Percentiles rank a stretch among this genome's conserved stretches.
These are phyloP conservation scores for Glycine latifolia DNA, from an alignment of 306 rosid species.

Conservation along the genomic window DNA sequence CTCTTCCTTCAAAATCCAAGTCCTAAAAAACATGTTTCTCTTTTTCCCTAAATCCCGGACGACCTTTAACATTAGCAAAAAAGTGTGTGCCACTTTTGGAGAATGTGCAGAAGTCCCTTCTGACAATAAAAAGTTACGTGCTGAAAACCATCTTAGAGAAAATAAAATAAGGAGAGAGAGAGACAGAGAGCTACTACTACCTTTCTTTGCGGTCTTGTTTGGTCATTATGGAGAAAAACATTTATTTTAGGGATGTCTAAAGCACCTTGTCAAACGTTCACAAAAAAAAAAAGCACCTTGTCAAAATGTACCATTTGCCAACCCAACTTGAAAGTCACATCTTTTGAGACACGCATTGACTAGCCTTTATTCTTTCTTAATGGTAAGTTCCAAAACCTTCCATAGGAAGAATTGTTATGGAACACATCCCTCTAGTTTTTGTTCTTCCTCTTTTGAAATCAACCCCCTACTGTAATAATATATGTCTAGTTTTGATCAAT, in stretches of 20 bases:
- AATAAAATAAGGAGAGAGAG: conserved; percentile 17
- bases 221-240: conserved; percentile 41
- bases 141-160: conserved; percentile 31
- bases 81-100: conserved; percentile 68
- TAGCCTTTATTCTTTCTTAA: conserved; percentile 56
- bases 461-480: background rate
- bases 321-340: conserved; percentile 49
- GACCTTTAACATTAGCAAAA: conserved; percentile 66
- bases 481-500: conserved; percentile 21
- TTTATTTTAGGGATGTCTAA: conserved; percentile 50
- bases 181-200: background rate
- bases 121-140: conserved; percentile 51
- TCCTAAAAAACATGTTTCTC: conserved; percentile 71
- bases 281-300: background rate
- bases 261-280: conserved; percentile 7
- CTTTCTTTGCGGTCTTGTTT: conserved; percentile 38
- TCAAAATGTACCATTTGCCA: conserved; percentile 48
- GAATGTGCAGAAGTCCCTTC: conserved; percentile 70
- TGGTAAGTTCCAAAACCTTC: conserved; percentile 49
- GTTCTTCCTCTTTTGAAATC: background rate
- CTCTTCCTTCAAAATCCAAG: conserved; percentile 69
- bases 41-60: conserved; percentile 91
- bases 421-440: conserved; percentile 8
- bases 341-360: conserved; percentile 79
- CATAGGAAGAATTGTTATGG: background rate